Base-by-base conservation (phyloP, 768 basidiomycete genomes). In the Imleria badia region DNA sequence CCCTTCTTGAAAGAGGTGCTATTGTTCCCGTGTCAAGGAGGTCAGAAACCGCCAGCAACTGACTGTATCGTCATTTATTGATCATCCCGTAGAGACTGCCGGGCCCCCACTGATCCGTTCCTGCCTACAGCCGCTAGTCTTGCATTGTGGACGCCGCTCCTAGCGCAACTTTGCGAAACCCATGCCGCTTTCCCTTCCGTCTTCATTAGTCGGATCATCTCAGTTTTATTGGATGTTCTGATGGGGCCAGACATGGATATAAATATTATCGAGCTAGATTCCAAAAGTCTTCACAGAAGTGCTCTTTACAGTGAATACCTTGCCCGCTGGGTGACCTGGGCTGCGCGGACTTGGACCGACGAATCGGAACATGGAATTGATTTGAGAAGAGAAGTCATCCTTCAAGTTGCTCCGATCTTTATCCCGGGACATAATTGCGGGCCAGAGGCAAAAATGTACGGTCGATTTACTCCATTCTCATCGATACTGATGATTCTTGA, bases 1-100 rank as follows among this genome's bases (percentile, higher is more conserved):
- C 72, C 1, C 72, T 98, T 13, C 60, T 90, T 45, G 84, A 83
- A 52, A 82, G 79, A 56, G 93, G 93, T 11, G 82, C 76, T 11
- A 73, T 98, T 9, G 86, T 98, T 5, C 94, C 96, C 9, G 60
- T 89, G 3, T 87, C 92, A 1, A 90, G 85, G 73, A 94, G 86
- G 96, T 95, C 59, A 58, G 81, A 61, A 44, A 39, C 19, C 31
- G 8, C 38, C 33, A 22, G 8, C 14, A 45, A 48, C 29, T 26
- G 7, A 48, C 29, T 26, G 7, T 45, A 4, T 29, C 15, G 0
- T 52, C 5, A 9, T 9, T 52, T n/a, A 31, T 54, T 51, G n/a
- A 66, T 51, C 15, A 41, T 48, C 13, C 12, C 23, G 19, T 38
- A 89, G 88, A 68, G 91, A 87, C 71, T 77, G 86, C 41, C 54